phyloP scores from a whole-genome alignment of 192 early-diverging fungal genomes.

The Backusella mclennaniae region DNA sequence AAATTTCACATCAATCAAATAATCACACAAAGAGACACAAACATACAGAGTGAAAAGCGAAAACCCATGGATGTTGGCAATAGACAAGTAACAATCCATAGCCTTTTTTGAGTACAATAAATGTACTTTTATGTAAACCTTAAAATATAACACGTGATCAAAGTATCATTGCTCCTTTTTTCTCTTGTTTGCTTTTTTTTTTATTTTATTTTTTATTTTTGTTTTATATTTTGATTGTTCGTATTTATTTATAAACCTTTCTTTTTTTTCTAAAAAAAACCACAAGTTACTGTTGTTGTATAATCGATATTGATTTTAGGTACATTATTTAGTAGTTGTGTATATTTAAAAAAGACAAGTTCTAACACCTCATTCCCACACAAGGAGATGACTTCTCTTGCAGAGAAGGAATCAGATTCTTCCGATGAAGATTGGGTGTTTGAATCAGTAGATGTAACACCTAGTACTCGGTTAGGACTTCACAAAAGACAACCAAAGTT shows the following conservation, averaged over 20 bases:
- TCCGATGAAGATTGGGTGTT: slow-evolving; percentile 32
- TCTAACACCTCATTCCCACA: no score
- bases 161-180: not conserved
- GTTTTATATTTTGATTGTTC: not conserved
- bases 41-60: not conserved
- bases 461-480: slow-evolving; percentile 5
- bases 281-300: not conserved
- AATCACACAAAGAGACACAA: not conserved
- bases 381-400: slow-evolving; percentile 2
- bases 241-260: no score
- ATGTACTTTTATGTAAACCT: not conserved
- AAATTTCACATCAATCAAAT: not conserved
- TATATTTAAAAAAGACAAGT: no score
- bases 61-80: not conserved
- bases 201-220: not conserved
- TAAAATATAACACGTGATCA: not conserved
- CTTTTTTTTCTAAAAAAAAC: no score
- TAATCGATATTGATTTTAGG: not conserved
- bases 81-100: not conserved
- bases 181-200: not conserved
- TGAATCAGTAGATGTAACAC: slow-evolving; percentile 10
- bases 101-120: not conserved
- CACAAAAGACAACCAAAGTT: slow-evolving; percentile 1
- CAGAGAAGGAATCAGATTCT: slow-evolving; percentile 16
- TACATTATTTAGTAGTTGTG: not conserved